Evolutionary conservation across 2,329 filamentous ascomycete species (phyloP).

Genomic region (Paecilomyces dactylethromorphus): DNA sequence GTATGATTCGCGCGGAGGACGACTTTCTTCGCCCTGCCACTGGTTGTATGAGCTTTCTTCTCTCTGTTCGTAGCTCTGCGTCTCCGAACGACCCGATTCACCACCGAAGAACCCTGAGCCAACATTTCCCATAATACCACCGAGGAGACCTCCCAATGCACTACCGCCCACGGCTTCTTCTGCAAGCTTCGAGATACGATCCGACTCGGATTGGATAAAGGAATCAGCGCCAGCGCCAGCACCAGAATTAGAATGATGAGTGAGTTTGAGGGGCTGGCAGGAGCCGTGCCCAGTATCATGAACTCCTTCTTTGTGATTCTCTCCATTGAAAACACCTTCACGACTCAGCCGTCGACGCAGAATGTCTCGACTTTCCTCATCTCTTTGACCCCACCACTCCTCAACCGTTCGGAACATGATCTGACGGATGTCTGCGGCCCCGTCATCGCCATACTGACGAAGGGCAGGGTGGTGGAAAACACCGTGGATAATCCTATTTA

Average conservation of each 20-base stretch:
- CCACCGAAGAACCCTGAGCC: slow-evolving; percentile 59
- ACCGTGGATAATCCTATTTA: slow-evolving; percentile 71
- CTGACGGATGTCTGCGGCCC: slow-evolving; percentile 62
- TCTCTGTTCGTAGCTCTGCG: slow-evolving; percentile 8
- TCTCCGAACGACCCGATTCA: slow-evolving; percentile 12
- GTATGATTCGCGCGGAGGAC: not conserved
- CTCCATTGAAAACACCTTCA: slow-evolving; percentile 66
- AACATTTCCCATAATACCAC: slow-evolving; percentile 55
- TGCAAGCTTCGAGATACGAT: slow-evolving; percentile 44
- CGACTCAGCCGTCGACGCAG: slow-evolving; percentile 71
- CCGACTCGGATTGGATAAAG: not conserved
- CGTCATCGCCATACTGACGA: slow-evolving; percentile 62
- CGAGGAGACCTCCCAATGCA: slow-evolving; percentile 63
- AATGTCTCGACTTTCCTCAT: slow-evolving; percentile 55
- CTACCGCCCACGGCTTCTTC: slow-evolving; percentile 58
- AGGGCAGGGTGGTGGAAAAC: slow-evolving; percentile 86
- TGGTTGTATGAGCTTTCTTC: slow-evolving; percentile 9
- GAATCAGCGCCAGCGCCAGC: slow-evolving; percentile 11
- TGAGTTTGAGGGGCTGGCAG: slow-evolving; percentile 70
- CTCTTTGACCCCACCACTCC: slow-evolving; percentile 72
- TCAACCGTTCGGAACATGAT: slow-evolving; percentile 75
- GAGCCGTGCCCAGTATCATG: slow-evolving; percentile 82
- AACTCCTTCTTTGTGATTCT: slow-evolving; percentile 82
- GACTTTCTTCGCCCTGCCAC: not conserved
- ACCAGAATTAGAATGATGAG: slow-evolving; percentile 43